Evolutionary conservation across 495 filamentous ascomycete genomes (phyloP), one percentile per base, ranked within the genome.

Genomic region (Tuber aestivum): DNA sequence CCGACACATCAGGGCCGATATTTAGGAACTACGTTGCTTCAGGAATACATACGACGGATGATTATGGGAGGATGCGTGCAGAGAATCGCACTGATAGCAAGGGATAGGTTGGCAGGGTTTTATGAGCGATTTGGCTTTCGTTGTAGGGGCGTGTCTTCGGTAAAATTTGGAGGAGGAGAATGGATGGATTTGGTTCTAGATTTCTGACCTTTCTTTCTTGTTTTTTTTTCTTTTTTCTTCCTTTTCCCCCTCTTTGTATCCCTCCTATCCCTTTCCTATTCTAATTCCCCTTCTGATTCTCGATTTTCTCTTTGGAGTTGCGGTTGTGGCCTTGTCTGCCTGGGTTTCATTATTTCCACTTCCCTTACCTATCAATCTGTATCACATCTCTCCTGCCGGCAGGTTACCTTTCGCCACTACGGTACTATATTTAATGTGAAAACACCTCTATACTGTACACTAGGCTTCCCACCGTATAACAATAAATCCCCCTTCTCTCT

Each of bases 81-180:
- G 71, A 87, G 90, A 41, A 88, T 95, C 76, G 90, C 92, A 4
- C 86, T 98, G 70, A 90, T 97, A 76, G 90, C 91, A n/a, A 90
- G 92, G 80, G 90, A 93, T 73, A 87, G 89, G 70, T 82, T 95
- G 41, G 84, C 94, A 21, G 81, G 84, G 0, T 97, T 92, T 83
- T 98, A 97, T 82, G 88, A 93, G 82, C 86, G 86, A 14, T 89
- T 93, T 68, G 93, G 93, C 1, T 98, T 95, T 80, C 84, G 84
- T 78, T 87, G 90, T 74, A 80, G 83, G n/a, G 94, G 94, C 0
- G 82, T 85, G 73, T 96, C 93, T 83, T 79, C 85, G 35, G 87
- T 85, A 18, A 74, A 82, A 65, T 94, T 92, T 84, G 92, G 90
- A 16, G 94, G 93, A 37, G 93, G 93, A 72, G 91, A 89, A 38